These are phyloP conservation scores for Diutina pseudorugosa DNA, from an alignment of 1,139 yeast species.

Conservation along the genomic window DNA sequence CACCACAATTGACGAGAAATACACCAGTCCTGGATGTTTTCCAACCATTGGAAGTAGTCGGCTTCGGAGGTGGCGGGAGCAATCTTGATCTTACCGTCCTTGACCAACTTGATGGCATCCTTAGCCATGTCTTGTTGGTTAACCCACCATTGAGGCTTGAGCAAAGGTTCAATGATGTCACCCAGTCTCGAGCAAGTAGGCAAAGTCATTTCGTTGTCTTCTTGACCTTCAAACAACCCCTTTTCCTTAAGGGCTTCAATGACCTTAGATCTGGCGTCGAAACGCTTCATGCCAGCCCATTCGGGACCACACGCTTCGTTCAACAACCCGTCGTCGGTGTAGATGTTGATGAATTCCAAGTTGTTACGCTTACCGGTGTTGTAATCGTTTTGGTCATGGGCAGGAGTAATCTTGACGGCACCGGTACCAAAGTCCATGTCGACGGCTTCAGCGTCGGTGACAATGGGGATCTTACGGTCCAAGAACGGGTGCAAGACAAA, in stretches of 20 bases:
- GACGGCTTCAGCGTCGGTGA: constrained; percentile 85
- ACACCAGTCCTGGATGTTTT: constrained; percentile 98
- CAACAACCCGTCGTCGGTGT: constrained; percentile 84
- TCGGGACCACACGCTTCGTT: constrained; percentile 86
- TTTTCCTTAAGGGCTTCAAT: constrained; percentile 67
- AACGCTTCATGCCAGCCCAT: constrained; percentile 84
- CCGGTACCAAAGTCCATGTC: constrained; percentile 99
- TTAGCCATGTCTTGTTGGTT: constrained; percentile 81
- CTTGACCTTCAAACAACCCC: constrained; percentile 71
- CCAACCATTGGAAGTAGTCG: constrained; percentile 94
- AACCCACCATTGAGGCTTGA: constrained; percentile 99
- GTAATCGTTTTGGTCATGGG: constrained; percentile 96
- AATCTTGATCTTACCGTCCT: constrained; percentile 68
- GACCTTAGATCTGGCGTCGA: constrained; percentile 82
- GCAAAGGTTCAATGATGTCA: constrained; percentile 88
- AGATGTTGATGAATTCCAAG: constrained; percentile 77
- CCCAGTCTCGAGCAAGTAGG: constrained; percentile 95
- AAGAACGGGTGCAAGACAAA: constrained; percentile 83
- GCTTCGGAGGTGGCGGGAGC: constrained; percentile 83
- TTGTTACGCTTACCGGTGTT: constrained; percentile 89
- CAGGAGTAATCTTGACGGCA: constrained; percentile 98
- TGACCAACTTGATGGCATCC: constrained; percentile 79
- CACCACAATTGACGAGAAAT: constrained; percentile 98
- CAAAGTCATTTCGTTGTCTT: constrained; percentile 90
- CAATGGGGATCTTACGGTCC: constrained; percentile 75